Percentiles rank a stretch among this genome's conserved stretches.
These are phyloP conservation scores for Hortaea werneckii DNA, from an alignment of 2,329 filamentous ascomycete genomes.

Conservation along the genomic window DNA sequence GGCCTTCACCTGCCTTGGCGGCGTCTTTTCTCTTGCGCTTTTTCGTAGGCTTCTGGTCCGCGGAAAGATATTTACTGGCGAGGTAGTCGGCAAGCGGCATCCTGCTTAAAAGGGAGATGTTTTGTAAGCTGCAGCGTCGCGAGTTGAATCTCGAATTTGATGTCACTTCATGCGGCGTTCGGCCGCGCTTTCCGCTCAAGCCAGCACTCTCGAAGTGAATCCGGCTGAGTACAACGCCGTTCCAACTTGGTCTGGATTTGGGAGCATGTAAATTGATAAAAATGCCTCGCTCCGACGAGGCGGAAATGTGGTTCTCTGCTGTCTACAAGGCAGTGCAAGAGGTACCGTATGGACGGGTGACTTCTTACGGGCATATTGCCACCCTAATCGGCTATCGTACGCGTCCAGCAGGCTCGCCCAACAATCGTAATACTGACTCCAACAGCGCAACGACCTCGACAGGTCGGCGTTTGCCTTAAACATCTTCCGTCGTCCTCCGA, in stretches of 20 bases:
- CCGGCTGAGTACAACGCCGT: too few species aligned
- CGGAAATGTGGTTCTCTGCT: conserved; percentile 60
- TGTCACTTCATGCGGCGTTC: too few species aligned
- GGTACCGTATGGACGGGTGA: conserved; percentile 74
- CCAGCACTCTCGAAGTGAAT: too few species aligned
- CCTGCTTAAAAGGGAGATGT: neutral
- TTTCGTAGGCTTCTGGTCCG: conserved; percentile 46
- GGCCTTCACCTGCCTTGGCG: conserved; percentile 27
- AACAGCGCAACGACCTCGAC: conserved; percentile 43
- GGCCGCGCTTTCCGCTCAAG: too few species aligned
- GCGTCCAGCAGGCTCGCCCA: conserved; percentile 15
- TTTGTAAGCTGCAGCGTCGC: neutral
- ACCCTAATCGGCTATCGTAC: conserved; percentile 61
- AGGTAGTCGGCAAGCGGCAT: conserved; percentile 72
- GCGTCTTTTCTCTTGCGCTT: conserved; percentile 41
- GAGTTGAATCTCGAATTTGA: too few species aligned
- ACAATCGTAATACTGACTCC: neutral
- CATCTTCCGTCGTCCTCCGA: conserved; percentile 53
- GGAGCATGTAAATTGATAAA: neutral
- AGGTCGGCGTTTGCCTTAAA: conserved; percentile 85
- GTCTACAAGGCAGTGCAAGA: conserved; percentile 81
- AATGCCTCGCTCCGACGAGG: conserved; percentile 67
- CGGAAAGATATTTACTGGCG: conserved; percentile 79
- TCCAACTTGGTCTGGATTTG: too few species aligned
- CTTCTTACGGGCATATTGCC: conserved; percentile 77